phyloP scores from a whole-genome alignment of 306 rosid genomes.

The Vachellia pachyceras region DNA sequence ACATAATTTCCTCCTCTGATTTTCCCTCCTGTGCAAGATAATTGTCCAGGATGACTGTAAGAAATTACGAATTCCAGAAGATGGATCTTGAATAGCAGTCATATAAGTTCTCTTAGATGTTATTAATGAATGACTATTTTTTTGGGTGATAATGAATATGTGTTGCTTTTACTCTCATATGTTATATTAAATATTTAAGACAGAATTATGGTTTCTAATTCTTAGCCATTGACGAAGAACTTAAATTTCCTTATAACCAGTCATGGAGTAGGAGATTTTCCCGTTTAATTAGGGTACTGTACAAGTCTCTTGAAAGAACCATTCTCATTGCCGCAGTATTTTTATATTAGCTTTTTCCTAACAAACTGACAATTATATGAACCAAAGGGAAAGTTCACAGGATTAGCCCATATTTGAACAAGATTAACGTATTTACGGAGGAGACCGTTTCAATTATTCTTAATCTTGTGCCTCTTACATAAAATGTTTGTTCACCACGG shows the following conservation, averaged over 20 bases:
- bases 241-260: conserved; percentile 30
- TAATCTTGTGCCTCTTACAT: conserved; percentile 6
- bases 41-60: no score
- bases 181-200: no score
- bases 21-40: no score
- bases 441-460: background rate
- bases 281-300: conserved; percentile 38
- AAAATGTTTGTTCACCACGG: conserved; percentile 20
- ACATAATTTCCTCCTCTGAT: no score
- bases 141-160: no score
- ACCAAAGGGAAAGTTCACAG: conserved; percentile 15
- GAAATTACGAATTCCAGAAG: no score
- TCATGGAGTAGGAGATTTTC: conserved; percentile 26
- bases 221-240: conserved; percentile 35
- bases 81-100: no score
- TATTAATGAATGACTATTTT: no score
- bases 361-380: conserved; percentile 42
- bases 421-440: background rate
- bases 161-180: no score
- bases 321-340: conserved; percentile 24
- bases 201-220: conserved; percentile 9
- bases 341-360: conserved; percentile 25
- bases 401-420: conserved; percentile 28
- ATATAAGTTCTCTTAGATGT: no score
- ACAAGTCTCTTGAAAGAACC: conserved; percentile 26